phyloP scores from a whole-genome alignment of 2,329 filamentous ascomycete genomes.

The Biscogniauxia marginata region DNA sequence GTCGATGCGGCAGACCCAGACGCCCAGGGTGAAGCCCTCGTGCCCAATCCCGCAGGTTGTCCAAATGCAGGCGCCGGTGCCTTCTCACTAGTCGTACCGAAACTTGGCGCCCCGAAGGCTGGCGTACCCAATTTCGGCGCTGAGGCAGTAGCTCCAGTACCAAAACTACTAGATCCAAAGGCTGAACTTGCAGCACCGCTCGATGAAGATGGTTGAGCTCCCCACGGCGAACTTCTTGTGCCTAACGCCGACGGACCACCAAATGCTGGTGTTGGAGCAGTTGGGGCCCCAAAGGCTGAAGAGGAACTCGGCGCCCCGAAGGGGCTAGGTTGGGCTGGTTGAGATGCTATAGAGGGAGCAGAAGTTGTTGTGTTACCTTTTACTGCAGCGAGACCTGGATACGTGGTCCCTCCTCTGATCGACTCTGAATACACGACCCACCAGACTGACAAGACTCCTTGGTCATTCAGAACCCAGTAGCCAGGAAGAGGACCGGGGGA shows the following conservation, averaged over 20 bases:
- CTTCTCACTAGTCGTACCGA: conserved; percentile 23
- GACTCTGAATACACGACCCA: conserved; percentile 91
- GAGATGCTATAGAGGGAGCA: conserved; percentile 31
- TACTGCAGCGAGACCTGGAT: conserved; percentile 63
- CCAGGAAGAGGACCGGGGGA: conserved; percentile 80
- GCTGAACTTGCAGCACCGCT: conserved; percentile 27
- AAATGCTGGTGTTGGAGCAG: conserved; percentile 42
- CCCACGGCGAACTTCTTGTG: conserved; percentile 53
- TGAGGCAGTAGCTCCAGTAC: conserved; percentile 33
- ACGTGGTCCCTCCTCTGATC: conserved; percentile 70
- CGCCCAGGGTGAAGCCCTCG: conserved; percentile 55
- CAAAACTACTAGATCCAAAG: conserved; percentile 49
- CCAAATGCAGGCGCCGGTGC: conserved; percentile 48
- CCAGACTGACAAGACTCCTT: conserved; percentile 82
- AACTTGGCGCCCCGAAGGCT: conserved; percentile 41
- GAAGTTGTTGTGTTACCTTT: conserved; percentile 35
- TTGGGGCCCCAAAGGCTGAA: conserved; percentile 42
- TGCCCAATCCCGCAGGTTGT: conserved; percentile 47
- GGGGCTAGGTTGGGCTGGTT: conserved; percentile 30
- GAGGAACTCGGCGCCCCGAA: conserved; percentile 25
- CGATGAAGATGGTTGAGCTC: conserved; percentile 31
- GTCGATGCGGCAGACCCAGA: conserved; percentile 35
- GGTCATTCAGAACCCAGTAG: conserved; percentile 82
- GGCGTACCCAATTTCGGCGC: conserved; percentile 50
- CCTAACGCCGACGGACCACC: conserved; percentile 49